Evolutionary conservation across 306 rosid genomes (phyloP).

Genomic region (Bauhinia variegata): DNA sequence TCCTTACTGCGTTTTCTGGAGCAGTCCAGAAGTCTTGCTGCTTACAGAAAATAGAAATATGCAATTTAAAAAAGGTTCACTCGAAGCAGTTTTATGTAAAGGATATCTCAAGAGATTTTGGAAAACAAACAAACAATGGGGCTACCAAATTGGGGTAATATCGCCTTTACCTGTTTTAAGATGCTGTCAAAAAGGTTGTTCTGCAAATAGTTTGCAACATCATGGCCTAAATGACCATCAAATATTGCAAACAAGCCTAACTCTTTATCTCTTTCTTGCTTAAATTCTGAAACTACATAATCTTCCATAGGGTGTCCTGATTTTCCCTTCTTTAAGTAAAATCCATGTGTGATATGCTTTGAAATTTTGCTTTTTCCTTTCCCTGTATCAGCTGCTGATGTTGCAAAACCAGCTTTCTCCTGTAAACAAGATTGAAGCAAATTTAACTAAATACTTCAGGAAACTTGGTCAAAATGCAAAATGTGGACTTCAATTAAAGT

Average conservation of each 20-base stretch:
- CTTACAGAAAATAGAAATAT: conserved; percentile 31
- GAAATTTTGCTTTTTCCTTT: conserved; percentile 61
- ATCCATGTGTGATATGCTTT: conserved; percentile 57
- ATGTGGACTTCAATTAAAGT: neutral
- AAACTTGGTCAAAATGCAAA: conserved; percentile 4
- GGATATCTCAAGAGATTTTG: neutral
- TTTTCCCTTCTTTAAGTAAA: conserved; percentile 70
- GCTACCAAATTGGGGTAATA: neutral
- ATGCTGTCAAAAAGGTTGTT: conserved; percentile 62
- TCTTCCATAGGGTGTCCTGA: conserved; percentile 74
- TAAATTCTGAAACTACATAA: conserved; percentile 59
- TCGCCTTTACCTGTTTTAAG: conserved; percentile 52
- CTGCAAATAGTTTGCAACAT: conserved; percentile 67
- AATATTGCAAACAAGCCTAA: conserved; percentile 76
- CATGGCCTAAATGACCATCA: conserved; percentile 76
- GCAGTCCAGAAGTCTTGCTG: conserved; percentile 67
- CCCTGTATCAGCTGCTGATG: conserved; percentile 54
- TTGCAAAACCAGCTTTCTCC: conserved; percentile 48
- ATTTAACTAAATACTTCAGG: conserved; percentile 7
- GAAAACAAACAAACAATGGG: neutral
- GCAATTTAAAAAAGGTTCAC: conserved; percentile 1
- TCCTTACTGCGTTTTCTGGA: conserved; percentile 52
- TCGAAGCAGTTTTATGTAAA: conserved; percentile 16
- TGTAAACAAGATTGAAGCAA: conserved; percentile 18
- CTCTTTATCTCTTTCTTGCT: conserved; percentile 49